phyloP scores from a whole-genome alignment of 2,329 filamentous ascomycete genomes.

The Emmonsiellopsis sp. region DNA sequence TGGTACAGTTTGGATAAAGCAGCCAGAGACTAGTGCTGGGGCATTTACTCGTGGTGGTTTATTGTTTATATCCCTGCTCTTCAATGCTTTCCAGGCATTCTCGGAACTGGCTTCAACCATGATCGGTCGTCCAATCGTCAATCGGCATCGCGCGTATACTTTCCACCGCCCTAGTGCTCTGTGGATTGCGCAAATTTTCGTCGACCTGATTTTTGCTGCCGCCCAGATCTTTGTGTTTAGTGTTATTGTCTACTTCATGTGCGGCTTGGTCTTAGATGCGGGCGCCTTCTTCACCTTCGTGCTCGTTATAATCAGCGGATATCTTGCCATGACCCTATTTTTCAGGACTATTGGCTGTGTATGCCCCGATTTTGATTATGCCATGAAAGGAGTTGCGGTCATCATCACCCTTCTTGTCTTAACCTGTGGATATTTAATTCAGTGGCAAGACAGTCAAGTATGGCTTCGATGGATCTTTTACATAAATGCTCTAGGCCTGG shows the following conservation, averaged over 20 bases:
- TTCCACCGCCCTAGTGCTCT: constrained; percentile 81
- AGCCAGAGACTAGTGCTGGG: constrained; percentile 52
- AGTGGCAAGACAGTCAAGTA: constrained; percentile 41
- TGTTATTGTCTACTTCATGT: constrained; percentile 75
- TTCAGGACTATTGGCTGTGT: constrained; percentile 70
- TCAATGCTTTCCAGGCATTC: constrained; percentile 74
- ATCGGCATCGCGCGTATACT: constrained; percentile 79
- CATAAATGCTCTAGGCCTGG: constrained; percentile 68
- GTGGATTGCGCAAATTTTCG: constrained; percentile 67
- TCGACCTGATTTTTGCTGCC: constrained; percentile 76
- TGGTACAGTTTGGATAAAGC: constrained; percentile 70
- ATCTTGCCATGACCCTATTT: constrained; percentile 78
- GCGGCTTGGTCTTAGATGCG: constrained; percentile 63
- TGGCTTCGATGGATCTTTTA: constrained; percentile 83
- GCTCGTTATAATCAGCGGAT: constrained; percentile 64
- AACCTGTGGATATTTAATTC: constrained; percentile 36
- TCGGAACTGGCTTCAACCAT: constrained; percentile 77
- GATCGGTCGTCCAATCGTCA: constrained; percentile 80
- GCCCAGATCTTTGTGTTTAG: constrained; percentile 69
- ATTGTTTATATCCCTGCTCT: constrained; percentile 76
- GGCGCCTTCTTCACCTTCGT: constrained; percentile 80
- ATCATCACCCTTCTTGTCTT: constrained; percentile 58
- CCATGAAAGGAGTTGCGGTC: constrained; percentile 70
- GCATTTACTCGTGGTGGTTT: constrained; percentile 74
- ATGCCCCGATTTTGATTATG: constrained; percentile 74